Base-by-base conservation (phyloP, 371 early-diverging fungal genomes). In the Coemansia sp. region DNA sequence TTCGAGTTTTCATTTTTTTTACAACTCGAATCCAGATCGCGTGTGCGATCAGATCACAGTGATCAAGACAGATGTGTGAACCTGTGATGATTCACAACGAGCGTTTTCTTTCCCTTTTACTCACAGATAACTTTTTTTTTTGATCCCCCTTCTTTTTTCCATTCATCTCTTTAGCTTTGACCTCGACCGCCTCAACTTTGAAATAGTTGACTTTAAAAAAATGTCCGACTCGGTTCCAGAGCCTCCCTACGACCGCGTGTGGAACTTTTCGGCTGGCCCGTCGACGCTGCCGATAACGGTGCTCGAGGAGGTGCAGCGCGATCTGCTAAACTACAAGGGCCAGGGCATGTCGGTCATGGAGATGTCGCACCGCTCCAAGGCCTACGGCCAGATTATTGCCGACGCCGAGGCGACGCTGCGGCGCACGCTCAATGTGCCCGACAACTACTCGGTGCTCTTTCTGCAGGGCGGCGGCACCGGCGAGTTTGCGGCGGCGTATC, bases 401-500 rank as follows among this genome's bases (percentile, higher is more conserved):
- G 79, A 81, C 36, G 88, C 95, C 30, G 87, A 94, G 65, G 69
- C 76, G 2, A 82, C 90, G 30, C 82, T 95, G 50, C 81, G 85
- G 4, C 48, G 80, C 10, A 78, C 96, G 20, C 80, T 95, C 60
- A 67, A 81, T 20, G 85, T 98, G 50, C 97, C 97, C n/a, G 80
- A 81, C 63, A 88, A 91, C 81, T 94, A 96, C 81, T 81, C 86
- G 52, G 84, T 97, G 53, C 63, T 94, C 54, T 98, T 94, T 72
- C 88, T 95, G 89, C 95, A 95, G 77, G 97, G 98, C 59, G 98
- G 98, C 41, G 98, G 93, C 3, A 88, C 93, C 20, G 87, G 93
- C 8, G 94, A 93, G 81, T 98, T 97, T 79, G 86, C 94, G 0
- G 88, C 93, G 4, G 80, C 92, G 2, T 88, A 91, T 45, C 91